Evolutionary conservation across 495 filamentous ascomycete species (phyloP), one percentile per base, ranked within the genome.

Genomic region (Penicillium robsamsonii): DNA sequence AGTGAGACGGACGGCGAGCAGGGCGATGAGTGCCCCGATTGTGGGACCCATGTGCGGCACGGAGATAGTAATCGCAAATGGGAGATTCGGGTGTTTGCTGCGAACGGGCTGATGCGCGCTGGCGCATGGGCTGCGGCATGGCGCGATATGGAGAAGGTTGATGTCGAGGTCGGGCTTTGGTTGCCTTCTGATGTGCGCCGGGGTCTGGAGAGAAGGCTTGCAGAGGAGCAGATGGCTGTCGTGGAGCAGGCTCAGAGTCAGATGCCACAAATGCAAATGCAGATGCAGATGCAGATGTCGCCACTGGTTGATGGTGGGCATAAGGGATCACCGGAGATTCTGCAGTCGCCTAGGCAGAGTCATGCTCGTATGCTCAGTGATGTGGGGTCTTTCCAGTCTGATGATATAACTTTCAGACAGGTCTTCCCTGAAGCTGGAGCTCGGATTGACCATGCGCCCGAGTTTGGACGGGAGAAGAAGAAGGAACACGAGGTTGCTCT

Each of bases 101-200:
- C 90, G 3, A 98, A 97, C 70, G 94, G 94, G 0, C 74, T 97
- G 50, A 93, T 98, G 90, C 81, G 85, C 41, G 85, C 91, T 12
- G 91, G 90, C 3, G 92, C 94, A 0, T 98, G 94, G 94, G 85
- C 85, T 27, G 90, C 91, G 15, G 92, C 89, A 31, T 98, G 94
- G 94, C 86, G 81, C 52, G 92, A 97, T 67, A 98, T 98, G 94
- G 94, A 98, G 71, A 82, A 92, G 30, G 90, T 97, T 8, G 94
- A 98, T 71, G 88, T 95, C 1, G 94, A 98, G 66, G 83, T 98
- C 58, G 85, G 87, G 53, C 85, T 91, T 4, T 86, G 83, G 77
- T 71, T 87, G 27, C 81, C 84, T 1, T 78, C 80, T 6, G 79
- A 81, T 38, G 53, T 85, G 22, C 65, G 76, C 27, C 61, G 72